Evolutionary conservation across 2,329 filamentous ascomycete species (phyloP).

Genomic region (Botrytis squamosa): DNA sequence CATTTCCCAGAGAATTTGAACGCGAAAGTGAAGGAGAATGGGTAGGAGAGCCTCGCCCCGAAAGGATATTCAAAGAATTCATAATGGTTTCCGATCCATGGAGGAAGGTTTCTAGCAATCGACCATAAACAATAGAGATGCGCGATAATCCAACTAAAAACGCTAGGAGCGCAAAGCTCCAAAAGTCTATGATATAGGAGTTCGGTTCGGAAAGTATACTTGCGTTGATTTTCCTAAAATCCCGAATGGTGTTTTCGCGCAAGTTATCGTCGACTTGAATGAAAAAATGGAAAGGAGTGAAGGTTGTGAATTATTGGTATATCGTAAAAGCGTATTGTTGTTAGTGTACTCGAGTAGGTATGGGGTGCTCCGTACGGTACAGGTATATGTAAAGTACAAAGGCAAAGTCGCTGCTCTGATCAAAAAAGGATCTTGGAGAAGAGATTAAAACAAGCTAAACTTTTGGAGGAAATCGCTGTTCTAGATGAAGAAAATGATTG

Average conservation of each 20-base stretch:
- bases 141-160: constrained; percentile 5
- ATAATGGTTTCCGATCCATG: constrained; percentile 66
- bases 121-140: constrained; percentile 17
- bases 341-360: constrained; percentile 1
- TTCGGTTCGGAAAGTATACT: constrained; percentile 9
- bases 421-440: neutral
- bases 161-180: constrained; percentile 19
- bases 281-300: neutral
- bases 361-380: neutral
- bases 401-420: neutral
- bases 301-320: constrained; percentile 8
- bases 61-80: constrained; percentile 96
- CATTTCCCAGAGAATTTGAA: constrained; percentile 57
- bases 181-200: constrained; percentile 11
- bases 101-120: constrained; percentile 29
- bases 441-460: constrained; percentile 15
- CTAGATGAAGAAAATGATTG: neutral
- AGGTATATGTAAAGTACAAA: constrained; percentile 2
- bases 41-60: constrained; percentile 71
- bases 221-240: neutral
- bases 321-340: neutral
- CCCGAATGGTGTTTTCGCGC: neutral
- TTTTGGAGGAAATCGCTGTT: neutral
- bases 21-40: constrained; percentile 56
- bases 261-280: neutral